Evolutionary conservation across 2,329 filamentous ascomycete species (phyloP), one percentile per base, ranked within the genome.

Genomic region (Fusarium guadeloupense): DNA sequence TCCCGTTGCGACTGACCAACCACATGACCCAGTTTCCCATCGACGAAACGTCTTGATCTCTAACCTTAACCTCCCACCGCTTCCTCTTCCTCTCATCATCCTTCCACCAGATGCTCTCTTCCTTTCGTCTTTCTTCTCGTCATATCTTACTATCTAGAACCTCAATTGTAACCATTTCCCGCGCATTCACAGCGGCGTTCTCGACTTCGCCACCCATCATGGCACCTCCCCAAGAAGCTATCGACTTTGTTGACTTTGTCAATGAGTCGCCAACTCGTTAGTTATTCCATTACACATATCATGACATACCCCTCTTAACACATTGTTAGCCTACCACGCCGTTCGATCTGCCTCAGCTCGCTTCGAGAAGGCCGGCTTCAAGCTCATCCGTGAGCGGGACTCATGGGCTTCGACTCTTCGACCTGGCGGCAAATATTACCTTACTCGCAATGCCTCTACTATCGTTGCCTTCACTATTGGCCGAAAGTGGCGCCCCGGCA

Each of bases 381-480:
- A 86, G 70, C 86, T 90, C 69, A 91, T 99, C 78, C 91, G 88
- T 82, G 94, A 98, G 78, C 90, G 91, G 69, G 92, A 97, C 72
- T 88, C 90, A 40, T 98, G 95, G 94, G 85, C 89, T 13, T 87
- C 89, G 2, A 86, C 84, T 39, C 85, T 97, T 60, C 85, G 87
- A 53, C 92, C 93, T 19, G 93, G 94, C 62, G 93, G 94, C 63
- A 97, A 96, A 78, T 98, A 98, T 83, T 97, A 93, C 79, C 86
- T 97, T 71, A 98, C 94, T 41, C 90, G 94, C 65, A 98, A 98
- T 79, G 89, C 86, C 55, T 96, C 93, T 21, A 96, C 94, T 42
- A 91, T 98, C 64, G 87, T 97, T 54, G 93, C 93, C 62, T 98
- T 98, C 77, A 91, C 92, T 60, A 89, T 98, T 71, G 94, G 94